A percentile compares a stretch with the other conserved stretches of the same genome.
Conservation (phyloP, 176 grass and related monocot species). For the Dactylis glomerata region DNA sequence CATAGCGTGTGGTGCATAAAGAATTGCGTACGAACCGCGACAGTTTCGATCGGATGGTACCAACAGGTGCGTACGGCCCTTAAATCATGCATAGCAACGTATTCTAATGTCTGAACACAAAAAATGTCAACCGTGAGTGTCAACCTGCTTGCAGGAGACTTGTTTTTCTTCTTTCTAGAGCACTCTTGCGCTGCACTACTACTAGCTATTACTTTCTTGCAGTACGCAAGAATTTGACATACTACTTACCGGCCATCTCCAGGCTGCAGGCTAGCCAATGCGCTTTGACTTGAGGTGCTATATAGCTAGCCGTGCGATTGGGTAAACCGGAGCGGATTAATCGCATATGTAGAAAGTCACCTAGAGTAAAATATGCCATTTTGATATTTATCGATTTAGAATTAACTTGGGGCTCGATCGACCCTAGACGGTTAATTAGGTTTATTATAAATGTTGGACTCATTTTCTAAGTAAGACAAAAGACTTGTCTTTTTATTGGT, state of each 20-base stretch:
- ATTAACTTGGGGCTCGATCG: too few species aligned
- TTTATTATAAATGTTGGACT: too few species aligned
- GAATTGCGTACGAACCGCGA: not conserved
- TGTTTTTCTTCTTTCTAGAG: not conserved
- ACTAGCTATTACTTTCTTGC: not conserved
- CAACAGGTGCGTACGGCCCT: not conserved
- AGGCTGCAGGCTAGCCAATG: too few species aligned
- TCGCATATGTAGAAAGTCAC: not conserved
- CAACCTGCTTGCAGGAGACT: not conserved
- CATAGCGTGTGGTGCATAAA: not conserved
- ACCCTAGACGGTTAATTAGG: too few species aligned
- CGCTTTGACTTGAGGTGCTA: not conserved
- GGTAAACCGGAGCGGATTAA: not conserved
- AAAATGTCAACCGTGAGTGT: not conserved
- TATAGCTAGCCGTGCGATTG: not conserved
- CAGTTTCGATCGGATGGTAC: constrained; percentile 18
- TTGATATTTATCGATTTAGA: too few species aligned
- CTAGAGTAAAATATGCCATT: not conserved
- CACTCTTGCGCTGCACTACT: not conserved
- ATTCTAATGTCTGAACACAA: not conserved
- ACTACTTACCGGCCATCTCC: not conserved
- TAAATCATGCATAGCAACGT: constrained; percentile 23
- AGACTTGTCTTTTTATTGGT: too few species aligned
- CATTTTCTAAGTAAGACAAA: too few species aligned
- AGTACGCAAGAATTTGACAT: not conserved